Evolutionary conservation across 306 rosid genomes (phyloP).

Genomic region (Benincasa hispida): DNA sequence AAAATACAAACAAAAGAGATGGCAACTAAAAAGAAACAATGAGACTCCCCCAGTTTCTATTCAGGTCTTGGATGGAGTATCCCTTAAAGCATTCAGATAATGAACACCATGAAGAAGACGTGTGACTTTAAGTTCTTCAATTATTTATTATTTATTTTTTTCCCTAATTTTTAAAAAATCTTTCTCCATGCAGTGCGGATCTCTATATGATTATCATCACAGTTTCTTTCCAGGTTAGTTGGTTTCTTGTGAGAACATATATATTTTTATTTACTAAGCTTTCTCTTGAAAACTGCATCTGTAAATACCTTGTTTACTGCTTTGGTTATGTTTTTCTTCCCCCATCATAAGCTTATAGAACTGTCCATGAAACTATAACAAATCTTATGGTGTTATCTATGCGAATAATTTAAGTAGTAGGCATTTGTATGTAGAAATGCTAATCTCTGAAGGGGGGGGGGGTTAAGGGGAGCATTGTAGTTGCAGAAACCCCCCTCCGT

Average conservation of each 20-base stretch:
- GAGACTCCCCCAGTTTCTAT: too few relatives aligned
- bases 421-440: neutral
- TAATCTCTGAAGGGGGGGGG: neutral
- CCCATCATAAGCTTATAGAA: neutral
- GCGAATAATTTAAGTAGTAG: neutral
- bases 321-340: neutral
- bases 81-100: too few relatives aligned
- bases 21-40: too few relatives aligned
- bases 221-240: slow-evolving; percentile 47
- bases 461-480: too few relatives aligned
- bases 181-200: slow-evolving; percentile 35
- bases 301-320: neutral
- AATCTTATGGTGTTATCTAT: neutral
- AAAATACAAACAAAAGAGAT: too few relatives aligned
- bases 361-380: neutral
- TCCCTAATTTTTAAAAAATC: too few relatives aligned
- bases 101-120: too few relatives aligned
- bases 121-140: too few relatives aligned
- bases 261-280: neutral
- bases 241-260: neutral
- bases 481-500: too few relatives aligned
- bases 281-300: neutral
- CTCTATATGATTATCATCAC: slow-evolving; percentile 35
- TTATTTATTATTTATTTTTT: neutral
- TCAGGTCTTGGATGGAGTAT: too few relatives aligned